Percentiles rank a stretch among this genome's conserved stretches.
Evolutionary conservation across 2,329 filamentous ascomycete genomes (phyloP).

Genomic region (Neurospora crassa): DNA sequence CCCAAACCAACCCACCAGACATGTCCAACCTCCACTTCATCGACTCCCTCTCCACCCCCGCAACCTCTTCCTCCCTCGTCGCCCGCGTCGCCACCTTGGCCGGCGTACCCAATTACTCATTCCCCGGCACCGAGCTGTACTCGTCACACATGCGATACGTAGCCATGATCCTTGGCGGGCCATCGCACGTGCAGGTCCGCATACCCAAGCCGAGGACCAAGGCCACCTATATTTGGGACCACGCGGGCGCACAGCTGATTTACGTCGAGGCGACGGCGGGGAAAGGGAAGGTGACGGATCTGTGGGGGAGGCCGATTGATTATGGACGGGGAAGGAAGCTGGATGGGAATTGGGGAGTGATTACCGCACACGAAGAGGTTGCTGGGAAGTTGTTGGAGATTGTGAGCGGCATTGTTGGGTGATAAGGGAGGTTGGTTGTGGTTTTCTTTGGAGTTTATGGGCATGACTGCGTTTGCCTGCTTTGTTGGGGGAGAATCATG

Average conservation of each 20-base stretch:
- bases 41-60: slow-evolving; percentile 14
- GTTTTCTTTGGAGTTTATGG: background rate
- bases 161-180: slow-evolving; percentile 14
- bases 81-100: slow-evolving; percentile 4
- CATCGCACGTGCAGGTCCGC: slow-evolving; percentile 13
- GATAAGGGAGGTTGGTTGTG: background rate
- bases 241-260: slow-evolving; percentile 18
- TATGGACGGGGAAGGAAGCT: slow-evolving; percentile 13
- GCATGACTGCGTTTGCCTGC: background rate
- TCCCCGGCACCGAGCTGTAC: slow-evolving; percentile 14
- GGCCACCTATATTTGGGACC: slow-evolving; percentile 15
- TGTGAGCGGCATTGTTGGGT: background rate
- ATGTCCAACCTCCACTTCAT: slow-evolving; percentile 14
- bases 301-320: slow-evolving; percentile 12
- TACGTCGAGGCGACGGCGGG: slow-evolving; percentile 16
- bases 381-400: slow-evolving; percentile 9
- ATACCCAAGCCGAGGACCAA: slow-evolving; percentile 8
- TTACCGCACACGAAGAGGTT: slow-evolving; percentile 14
- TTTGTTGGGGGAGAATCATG: background rate
- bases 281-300: slow-evolving; percentile 15
- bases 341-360: slow-evolving; percentile 12
- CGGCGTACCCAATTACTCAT: slow-evolving; percentile 1
- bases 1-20: background rate
- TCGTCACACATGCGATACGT: slow-evolving; percentile 18
- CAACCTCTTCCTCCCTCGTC: slow-evolving; percentile 12